Percentiles rank a stretch among this genome's conserved stretches.
Conservation (phyloP, 2,329 filamentous ascomycete species). For the Penicillium sp. region DNA sequence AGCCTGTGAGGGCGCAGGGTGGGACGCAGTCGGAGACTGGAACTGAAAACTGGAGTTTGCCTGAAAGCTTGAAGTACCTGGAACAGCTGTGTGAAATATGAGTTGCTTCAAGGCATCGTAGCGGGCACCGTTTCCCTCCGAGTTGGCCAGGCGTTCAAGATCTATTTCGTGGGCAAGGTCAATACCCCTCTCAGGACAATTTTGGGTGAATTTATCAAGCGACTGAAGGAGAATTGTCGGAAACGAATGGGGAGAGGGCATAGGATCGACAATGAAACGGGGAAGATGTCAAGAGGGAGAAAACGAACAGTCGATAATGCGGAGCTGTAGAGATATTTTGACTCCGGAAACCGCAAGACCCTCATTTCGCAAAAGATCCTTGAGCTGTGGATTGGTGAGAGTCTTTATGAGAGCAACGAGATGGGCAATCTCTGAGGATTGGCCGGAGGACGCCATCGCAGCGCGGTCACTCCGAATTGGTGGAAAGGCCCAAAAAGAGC, state of each 20-base stretch:
- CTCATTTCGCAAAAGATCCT: constrained; percentile 72
- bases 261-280: neutral
- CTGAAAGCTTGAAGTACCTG: constrained; percentile 27
- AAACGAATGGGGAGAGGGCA: neutral
- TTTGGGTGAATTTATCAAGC: neutral
- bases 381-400: constrained; percentile 66
- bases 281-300: constrained; percentile 5
- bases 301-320: constrained; percentile 73
- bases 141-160: constrained; percentile 24
- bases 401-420: constrained; percentile 51
- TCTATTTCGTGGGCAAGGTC: constrained; percentile 11
- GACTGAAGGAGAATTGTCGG: neutral
- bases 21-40: constrained; percentile 24
- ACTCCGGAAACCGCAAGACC: constrained; percentile 75
- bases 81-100: constrained; percentile 33
- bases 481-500: constrained; percentile 7
- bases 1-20: constrained; percentile 26
- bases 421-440: constrained; percentile 41
- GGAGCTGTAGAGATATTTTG: constrained; percentile 76
- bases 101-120: constrained; percentile 35
- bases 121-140: constrained; percentile 15
- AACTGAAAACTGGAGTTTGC: constrained; percentile 25
- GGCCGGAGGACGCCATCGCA: constrained; percentile 39
- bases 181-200: neutral
- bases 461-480: constrained; percentile 6